phyloP scores from a whole-genome alignment of 805 yeast species.

The Pichia membranifaciens region DNA sequence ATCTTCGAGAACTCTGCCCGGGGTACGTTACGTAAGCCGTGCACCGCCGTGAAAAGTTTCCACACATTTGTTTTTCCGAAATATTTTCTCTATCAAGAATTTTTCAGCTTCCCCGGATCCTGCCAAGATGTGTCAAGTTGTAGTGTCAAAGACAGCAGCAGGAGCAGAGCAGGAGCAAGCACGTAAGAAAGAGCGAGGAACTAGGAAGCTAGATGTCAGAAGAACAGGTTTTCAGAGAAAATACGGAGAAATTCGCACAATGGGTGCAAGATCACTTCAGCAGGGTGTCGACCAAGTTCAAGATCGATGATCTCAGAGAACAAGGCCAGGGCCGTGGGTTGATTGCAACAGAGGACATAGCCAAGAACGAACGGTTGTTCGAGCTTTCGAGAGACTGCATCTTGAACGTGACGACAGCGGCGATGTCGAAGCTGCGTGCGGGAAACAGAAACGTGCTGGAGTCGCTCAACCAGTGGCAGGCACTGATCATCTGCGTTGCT shows the following conservation, averaged over 20 bases:
- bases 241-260: conserved; percentile 36
- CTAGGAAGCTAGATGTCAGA: no score
- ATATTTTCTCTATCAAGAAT: not conserved
- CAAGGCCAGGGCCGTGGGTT: conserved; percentile 73
- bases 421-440: conserved; percentile 32
- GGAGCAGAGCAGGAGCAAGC: no score
- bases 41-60: conserved; percentile 7
- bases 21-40: not conserved
- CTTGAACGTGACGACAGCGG: conserved; percentile 55
- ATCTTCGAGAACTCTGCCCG: no score
- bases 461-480: conserved; percentile 66
- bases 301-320: conserved; percentile 53
- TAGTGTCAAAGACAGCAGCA: no score
- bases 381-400: conserved; percentile 56
- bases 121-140: no score
- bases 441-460: conserved; percentile 34
- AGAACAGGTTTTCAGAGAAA: conserved; percentile 11
- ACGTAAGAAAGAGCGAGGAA: no score
- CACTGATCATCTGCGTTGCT: conserved; percentile 60
- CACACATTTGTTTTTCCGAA: not conserved
- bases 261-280: conserved; percentile 44
- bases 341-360: conserved; percentile 56
- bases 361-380: conserved; percentile 59
- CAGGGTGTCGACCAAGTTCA: conserved; percentile 49
- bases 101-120: no score